Percentiles rank a stretch among this genome's conserved stretches.
phyloP scores from a whole-genome alignment of 805 yeast species.

The Teunomyces aglyptinius region DNA sequence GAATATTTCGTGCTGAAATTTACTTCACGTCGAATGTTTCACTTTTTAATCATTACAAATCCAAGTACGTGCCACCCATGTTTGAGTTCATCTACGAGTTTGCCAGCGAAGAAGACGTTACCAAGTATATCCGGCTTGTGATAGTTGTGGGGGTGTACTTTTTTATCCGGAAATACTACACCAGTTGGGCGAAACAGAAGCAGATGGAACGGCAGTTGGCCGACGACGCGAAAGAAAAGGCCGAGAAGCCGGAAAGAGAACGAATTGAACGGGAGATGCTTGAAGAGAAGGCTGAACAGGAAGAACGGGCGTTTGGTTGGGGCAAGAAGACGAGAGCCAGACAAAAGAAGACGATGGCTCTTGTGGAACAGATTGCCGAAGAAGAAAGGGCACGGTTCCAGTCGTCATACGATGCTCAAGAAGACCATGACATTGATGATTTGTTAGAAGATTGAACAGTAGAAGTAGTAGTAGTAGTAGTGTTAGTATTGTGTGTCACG shows the following conservation, averaged over 20 bases:
- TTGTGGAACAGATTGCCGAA: slow-evolving; percentile 46
- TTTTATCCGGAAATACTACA: slow-evolving; percentile 54
- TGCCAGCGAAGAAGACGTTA: slow-evolving; percentile 41
- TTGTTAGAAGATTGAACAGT: slow-evolving; percentile 49
- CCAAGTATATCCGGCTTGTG: slow-evolving; percentile 46
- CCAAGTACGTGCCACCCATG: slow-evolving; percentile 9
- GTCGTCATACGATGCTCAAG: slow-evolving; percentile 47
- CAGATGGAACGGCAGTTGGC: slow-evolving; percentile 49
- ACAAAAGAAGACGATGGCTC: slow-evolving; percentile 53
- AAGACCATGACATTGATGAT: slow-evolving; percentile 70
- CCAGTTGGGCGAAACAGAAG: slow-evolving; percentile 55
- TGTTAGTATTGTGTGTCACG: not conserved
- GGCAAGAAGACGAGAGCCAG: slow-evolving; percentile 70
- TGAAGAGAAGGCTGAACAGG: slow-evolving; percentile 25
- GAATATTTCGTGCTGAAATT: too few species aligned
- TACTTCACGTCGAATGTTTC: too few species aligned
- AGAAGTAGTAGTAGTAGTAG: too few species aligned
- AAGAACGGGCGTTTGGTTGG: slow-evolving; percentile 67
- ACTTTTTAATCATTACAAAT: not conserved
- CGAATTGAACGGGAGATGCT: slow-evolving; percentile 35
- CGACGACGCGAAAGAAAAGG: slow-evolving; percentile 44
- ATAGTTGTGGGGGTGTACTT: slow-evolving; percentile 63
- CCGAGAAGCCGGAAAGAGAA: slow-evolving; percentile 33
- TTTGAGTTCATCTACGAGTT: slow-evolving; percentile 34
- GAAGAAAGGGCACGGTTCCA: slow-evolving; percentile 41